These are phyloP conservation scores for Paulownia fortunei DNA, from an alignment of 257 asterid species.

Conservation along the genomic window DNA sequence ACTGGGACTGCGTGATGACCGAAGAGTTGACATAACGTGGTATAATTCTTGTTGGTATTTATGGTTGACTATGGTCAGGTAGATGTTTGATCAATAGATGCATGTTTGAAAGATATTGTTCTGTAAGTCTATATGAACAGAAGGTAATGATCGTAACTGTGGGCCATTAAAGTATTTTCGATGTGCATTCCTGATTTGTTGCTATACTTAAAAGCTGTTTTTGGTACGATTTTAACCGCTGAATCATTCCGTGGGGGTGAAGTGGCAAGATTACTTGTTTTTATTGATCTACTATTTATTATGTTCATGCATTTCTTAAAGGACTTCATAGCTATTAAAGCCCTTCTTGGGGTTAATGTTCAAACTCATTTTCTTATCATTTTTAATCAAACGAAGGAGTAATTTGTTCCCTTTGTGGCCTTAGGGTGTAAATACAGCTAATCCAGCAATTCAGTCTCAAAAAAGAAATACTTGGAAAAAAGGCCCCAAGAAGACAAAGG, in stretches of 20 bases:
- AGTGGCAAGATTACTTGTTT: background rate
- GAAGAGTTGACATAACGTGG: background rate
- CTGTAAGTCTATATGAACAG: background rate
- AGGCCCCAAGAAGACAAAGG: slow-evolving; percentile 52
- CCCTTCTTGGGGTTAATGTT: background rate
- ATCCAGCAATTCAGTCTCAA: slow-evolving; percentile 35
- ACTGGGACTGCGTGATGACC: background rate
- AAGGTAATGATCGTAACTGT: background rate
- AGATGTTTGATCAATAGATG: background rate
- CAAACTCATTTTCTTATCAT: slow-evolving; percentile 10
- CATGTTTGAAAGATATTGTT: background rate
- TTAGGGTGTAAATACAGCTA: slow-evolving; percentile 39
- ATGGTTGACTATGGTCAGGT: background rate
- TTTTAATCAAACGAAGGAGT: background rate
- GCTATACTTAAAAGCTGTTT: background rate
- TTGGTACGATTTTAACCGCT: background rate
- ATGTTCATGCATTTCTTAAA: slow-evolving; percentile 6
- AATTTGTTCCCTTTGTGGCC: slow-evolving; percentile 16
- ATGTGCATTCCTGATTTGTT: background rate
- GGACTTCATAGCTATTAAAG: background rate
- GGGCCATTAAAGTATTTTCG: background rate
- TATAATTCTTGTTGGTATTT: background rate
- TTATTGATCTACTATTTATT: background rate
- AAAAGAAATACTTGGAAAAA: slow-evolving; percentile 30
- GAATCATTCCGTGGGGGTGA: background rate